phyloP scores from a whole-genome alignment of 768 basidiomycete species.

The Cystofilobasidium macerans region DNA sequence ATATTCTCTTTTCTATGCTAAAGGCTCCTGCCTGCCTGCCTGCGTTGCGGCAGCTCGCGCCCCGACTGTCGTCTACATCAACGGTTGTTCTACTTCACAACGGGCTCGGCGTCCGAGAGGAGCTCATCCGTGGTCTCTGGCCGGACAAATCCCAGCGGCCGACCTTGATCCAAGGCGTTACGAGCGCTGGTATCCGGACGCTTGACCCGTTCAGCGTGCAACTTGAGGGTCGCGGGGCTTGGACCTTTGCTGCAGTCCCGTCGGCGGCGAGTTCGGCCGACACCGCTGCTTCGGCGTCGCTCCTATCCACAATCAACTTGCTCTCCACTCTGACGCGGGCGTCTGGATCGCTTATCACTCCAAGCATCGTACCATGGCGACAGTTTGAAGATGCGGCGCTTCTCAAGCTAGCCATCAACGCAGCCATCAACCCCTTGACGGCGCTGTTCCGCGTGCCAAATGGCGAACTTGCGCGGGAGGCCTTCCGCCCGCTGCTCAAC shows the following conservation, averaged over 20 bases:
- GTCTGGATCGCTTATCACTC: slow-evolving; percentile 11
- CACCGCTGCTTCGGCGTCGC: neutral
- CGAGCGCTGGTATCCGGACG: slow-evolving; percentile 65
- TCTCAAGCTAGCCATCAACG: slow-evolving; percentile 68
- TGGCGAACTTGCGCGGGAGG: slow-evolving; percentile 52
- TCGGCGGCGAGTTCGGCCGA: slow-evolving; percentile 29
- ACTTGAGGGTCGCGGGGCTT: slow-evolving; percentile 48
- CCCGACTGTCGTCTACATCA: slow-evolving; percentile 53
- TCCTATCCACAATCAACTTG: neutral
- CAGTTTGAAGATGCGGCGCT: slow-evolving; percentile 56
- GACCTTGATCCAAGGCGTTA: slow-evolving; percentile 71
- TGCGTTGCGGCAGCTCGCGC: slow-evolving; percentile 51
- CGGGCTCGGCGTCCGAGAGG: slow-evolving; percentile 85
- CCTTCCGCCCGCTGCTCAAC: slow-evolving; percentile 44
- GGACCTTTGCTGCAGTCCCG: slow-evolving; percentile 68
- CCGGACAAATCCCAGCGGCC: slow-evolving; percentile 54
- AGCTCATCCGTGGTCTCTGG: slow-evolving; percentile 56
- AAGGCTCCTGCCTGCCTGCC: slow-evolving; percentile 59
- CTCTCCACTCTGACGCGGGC: neutral
- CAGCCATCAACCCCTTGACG: slow-evolving; percentile 74
- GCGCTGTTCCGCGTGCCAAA: slow-evolving; percentile 70
- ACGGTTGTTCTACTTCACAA: slow-evolving; percentile 91
- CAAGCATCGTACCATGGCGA: too few species aligned
- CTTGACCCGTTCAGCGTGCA: slow-evolving; percentile 45
- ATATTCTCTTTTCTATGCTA: slow-evolving; percentile 68